Conservation (phyloP, 2,329 filamentous ascomycete genomes). For the Cercospora zeae-maydis region DNA sequence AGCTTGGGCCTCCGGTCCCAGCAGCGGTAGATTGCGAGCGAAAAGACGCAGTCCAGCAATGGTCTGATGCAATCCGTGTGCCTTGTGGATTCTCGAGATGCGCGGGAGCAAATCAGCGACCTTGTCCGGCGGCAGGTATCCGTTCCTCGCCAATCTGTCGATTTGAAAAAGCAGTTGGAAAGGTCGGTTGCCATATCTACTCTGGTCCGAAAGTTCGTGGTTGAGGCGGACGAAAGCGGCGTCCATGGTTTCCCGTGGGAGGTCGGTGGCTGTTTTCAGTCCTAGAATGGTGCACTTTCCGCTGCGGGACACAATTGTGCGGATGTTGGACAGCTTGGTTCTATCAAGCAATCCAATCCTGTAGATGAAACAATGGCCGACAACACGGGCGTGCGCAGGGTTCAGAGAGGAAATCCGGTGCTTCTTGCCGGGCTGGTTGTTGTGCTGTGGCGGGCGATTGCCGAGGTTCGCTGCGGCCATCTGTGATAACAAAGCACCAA, state of each 20-base stretch:
- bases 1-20: conserved; percentile 51
- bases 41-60: conserved; percentile 53
- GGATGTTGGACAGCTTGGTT: conserved; percentile 27
- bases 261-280: conserved; percentile 20
- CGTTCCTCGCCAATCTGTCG: conserved; percentile 60
- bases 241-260: conserved; percentile 18
- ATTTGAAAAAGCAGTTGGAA: conserved; percentile 61
- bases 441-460: background rate
- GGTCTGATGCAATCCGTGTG: conserved; percentile 28
- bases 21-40: conserved; percentile 50
- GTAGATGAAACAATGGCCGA: conserved; percentile 52
- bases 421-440: conserved; percentile 23
- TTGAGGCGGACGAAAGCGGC: conserved; percentile 34
- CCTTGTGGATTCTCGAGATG: conserved; percentile 39
- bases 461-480: background rate
- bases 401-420: conserved; percentile 39
- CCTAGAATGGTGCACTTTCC: conserved; percentile 34
- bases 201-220: conserved; percentile 32
- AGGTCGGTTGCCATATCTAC: conserved; percentile 38
- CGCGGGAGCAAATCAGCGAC: conserved; percentile 48
- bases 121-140: conserved; percentile 56
- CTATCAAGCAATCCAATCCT: conserved; percentile 31
- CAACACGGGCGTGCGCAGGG: conserved; percentile 38
- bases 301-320: conserved; percentile 24
- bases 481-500: background rate